Base-by-base conservation (phyloP, 257 asterid genomes). In the Fraxinus excelsior region DNA sequence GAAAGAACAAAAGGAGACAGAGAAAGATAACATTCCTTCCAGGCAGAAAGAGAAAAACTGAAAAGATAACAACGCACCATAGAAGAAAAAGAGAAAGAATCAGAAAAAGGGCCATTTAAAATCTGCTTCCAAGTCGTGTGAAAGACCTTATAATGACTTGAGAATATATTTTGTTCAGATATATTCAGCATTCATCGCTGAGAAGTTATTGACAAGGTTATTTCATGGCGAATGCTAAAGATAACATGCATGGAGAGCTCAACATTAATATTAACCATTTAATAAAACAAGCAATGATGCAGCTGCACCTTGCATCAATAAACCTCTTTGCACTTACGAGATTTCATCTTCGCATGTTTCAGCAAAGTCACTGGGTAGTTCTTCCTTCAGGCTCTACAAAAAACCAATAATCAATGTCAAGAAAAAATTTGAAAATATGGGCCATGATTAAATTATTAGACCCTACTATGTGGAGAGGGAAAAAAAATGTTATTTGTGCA, bases 371-470 rank as follows among this genome's bases (percentile, higher is more conserved):
- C 73, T 79, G 51, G 79, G 77, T 44, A 92, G 78, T 87, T 84
- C 92, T 46, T 79, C 86, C 84, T 87, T 83, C 83, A 92, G 87
- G 80, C 82, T 79, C 97, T 94, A 84, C 84, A 83, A 13, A 31
- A 79, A 35, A 72, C 8, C 75, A 68, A 49, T 32, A 18, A 37
- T 60, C 72, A 71, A 44, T 25, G 34, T 25, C 14, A 32, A 29
- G 11, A 28, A 28, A 25, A 74, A 16, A 23, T 64, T n/a, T n/a
- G 11, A 44, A 14, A 46, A 4, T 46, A 16, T 16, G 58, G 58
- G 58, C 7, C 58, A 46, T 46, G 7, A 14, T 46, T 46, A 46
- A 46, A 46, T 46, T 25, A 74, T 6, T 53, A 46, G 46, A 64
- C 14, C 72, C 53, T 21, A 5, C 65, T 68, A 40, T 67, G 16